These are phyloP conservation scores for Sporisorium reilianum DNA, from an alignment of 1,284 basidiomycete species.

Conservation along the genomic window DNA sequence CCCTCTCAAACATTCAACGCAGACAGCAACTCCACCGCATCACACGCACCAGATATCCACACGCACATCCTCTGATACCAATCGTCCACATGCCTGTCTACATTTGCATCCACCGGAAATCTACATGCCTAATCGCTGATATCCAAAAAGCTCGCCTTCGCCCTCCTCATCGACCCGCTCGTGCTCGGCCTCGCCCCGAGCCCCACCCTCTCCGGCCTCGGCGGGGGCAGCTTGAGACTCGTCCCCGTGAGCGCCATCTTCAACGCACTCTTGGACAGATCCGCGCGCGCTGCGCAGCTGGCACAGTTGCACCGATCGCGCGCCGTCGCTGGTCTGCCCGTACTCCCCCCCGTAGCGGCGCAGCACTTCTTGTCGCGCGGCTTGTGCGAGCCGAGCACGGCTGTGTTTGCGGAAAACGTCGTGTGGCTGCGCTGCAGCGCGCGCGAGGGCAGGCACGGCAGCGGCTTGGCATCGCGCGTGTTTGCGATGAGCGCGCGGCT, in stretches of 20 bases:
- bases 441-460: conserved; percentile 8
- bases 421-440: conserved; percentile 19
- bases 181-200: background rate
- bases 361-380: conserved; percentile 2
- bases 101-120: background rate
- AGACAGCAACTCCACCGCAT: background rate
- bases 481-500: background rate
- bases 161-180: background rate
- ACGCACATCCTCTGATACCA: conserved; percentile 5
- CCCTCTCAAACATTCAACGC: background rate
- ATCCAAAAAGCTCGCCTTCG: background rate
- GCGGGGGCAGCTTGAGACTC: background rate
- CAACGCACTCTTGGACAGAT: background rate
- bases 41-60: conserved; percentile 4
- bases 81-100: no score
- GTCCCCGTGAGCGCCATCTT: background rate
- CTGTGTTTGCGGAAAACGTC: background rate
- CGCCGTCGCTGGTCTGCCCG: background rate
- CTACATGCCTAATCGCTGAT: background rate
- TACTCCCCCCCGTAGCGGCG: no score
- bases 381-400: conserved; percentile 11
- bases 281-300: background rate
- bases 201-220: background rate
- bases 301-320: background rate
- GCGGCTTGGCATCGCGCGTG: conserved; percentile 16